A percentile compares a stretch with the other conserved stretches of the same genome.
Conservation (phyloP, 1,284 basidiomycete species). For the Irpex rosettiformis region DNA sequence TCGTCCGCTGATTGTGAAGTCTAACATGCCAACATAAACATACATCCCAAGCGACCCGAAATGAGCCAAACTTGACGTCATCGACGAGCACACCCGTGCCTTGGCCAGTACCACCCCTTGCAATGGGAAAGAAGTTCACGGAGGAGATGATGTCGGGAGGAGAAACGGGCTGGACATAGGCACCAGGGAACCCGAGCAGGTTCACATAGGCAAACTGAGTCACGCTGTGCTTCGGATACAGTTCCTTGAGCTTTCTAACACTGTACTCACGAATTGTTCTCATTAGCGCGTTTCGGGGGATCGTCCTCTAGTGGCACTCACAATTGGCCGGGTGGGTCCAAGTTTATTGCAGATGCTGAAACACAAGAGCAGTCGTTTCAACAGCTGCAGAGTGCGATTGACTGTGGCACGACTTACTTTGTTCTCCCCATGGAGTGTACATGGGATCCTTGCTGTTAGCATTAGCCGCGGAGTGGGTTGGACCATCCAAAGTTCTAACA, state of each 20-base stretch:
- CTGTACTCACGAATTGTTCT: background rate
- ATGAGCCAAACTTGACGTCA: constrained; percentile 49
- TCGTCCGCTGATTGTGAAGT: no score
- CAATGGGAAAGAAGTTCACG: constrained; percentile 45
- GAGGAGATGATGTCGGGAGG: constrained; percentile 47
- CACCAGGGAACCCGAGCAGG: constrained; percentile 50
- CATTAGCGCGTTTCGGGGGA: background rate
- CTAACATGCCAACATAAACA: no score
- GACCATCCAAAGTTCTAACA: constrained; percentile 34
- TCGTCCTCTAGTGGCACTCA: constrained; percentile 25
- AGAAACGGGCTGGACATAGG: constrained; percentile 41
- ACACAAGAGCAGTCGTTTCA: background rate
- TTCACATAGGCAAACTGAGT: constrained; percentile 45
- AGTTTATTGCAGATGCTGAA: constrained; percentile 40
- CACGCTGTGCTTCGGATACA: constrained; percentile 62
- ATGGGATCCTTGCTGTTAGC: constrained; percentile 35
- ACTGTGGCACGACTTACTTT: constrained; percentile 35
- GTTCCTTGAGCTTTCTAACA: constrained; percentile 37
- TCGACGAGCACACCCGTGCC: constrained; percentile 52
- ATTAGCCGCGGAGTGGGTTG: constrained; percentile 48
- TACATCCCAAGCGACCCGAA: constrained; percentile 59
- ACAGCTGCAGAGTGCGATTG: background rate
- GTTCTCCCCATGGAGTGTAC: constrained; percentile 50
- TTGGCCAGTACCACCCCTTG: constrained; percentile 35
- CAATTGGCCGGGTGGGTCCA: constrained; percentile 43